Evolutionary conservation across 2,329 filamentous ascomycete species (phyloP).

Genomic region (Pestalotiopsis sp.): DNA sequence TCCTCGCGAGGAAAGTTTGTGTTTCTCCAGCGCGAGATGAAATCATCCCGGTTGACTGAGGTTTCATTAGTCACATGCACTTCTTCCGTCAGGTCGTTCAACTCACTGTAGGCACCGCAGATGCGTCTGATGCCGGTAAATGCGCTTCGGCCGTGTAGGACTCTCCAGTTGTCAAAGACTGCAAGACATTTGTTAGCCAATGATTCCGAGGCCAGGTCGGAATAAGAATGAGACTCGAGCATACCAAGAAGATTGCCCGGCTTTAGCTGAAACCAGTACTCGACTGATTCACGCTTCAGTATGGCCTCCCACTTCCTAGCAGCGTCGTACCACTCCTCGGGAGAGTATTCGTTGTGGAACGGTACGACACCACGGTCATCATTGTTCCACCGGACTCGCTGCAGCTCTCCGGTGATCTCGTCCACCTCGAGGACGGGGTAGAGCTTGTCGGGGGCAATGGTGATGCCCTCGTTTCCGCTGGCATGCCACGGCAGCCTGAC

Average conservation of each 20-base stretch:
- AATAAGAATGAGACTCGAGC: conserved; percentile 32
- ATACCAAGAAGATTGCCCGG: conserved; percentile 79
- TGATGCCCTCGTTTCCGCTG: conserved; percentile 85
- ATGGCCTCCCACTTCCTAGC: conserved; percentile 75
- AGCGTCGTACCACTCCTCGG: conserved; percentile 76
- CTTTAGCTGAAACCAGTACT: conserved; percentile 80
- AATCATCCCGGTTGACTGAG: conserved; percentile 79
- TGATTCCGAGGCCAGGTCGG: not conserved
- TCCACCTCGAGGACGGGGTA: conserved; percentile 75
- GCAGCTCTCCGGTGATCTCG: conserved; percentile 34
- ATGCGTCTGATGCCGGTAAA: conserved; percentile 87
- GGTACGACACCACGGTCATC: conserved; percentile 78
- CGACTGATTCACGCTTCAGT: conserved; percentile 63
- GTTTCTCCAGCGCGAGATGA: conserved; percentile 74
- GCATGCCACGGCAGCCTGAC: conserved; percentile 76
- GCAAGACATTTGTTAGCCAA: conserved; percentile 3
- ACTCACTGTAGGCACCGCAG: conserved; percentile 88
- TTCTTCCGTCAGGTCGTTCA: not conserved
- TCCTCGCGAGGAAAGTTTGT: conserved; percentile 63
- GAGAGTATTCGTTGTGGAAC: conserved; percentile 48
- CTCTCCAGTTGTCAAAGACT: conserved; percentile 97
- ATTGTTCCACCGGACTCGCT: conserved; percentile 88
- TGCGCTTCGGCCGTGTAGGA: conserved; percentile 81
- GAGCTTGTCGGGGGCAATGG: conserved; percentile 70
- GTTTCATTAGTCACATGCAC: conserved; percentile 17